Percentiles rank a stretch among this genome's conserved stretches.
phyloP scores from a whole-genome alignment of 2,329 filamentous ascomycete species.

The Oidium heveae region DNA sequence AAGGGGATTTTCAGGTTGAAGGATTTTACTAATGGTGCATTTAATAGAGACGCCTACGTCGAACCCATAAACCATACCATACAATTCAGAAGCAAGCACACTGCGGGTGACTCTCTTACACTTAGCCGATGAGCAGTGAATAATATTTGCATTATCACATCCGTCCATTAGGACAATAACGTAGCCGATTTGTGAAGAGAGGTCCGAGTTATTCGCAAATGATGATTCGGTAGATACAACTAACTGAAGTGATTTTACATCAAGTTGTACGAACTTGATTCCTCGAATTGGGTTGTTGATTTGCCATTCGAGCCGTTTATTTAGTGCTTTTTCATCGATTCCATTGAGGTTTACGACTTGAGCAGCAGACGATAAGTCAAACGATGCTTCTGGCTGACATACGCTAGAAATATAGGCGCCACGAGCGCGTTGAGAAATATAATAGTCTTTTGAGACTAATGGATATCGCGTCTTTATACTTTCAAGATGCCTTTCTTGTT shows the following conservation, averaged over 20 bases:
- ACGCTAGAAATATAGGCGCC: not conserved
- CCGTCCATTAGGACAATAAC: not conserved
- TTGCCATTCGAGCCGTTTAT: slow-evolving; percentile 1
- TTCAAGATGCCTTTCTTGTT: not conserved
- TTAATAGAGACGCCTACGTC: slow-evolving; percentile 1
- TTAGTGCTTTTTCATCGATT: not conserved
- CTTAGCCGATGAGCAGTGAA: not conserved
- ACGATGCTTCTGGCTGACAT: not conserved
- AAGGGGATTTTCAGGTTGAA: not conserved
- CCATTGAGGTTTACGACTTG: not conserved
- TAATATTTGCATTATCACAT: slow-evolving; percentile 1
- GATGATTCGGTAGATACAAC: slow-evolving; percentile 1
- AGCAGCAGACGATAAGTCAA: not conserved
- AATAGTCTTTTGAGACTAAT: not conserved
- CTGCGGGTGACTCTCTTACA: slow-evolving; percentile 3
- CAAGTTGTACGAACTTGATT: not conserved
- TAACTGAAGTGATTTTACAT: not conserved
- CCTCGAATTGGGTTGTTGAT: not conserved
- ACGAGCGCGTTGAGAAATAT: not conserved
- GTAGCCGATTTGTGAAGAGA: slow-evolving; percentile 1
- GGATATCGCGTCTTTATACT: not conserved
- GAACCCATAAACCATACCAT: slow-evolving; percentile 2
- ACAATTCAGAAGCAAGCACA: slow-evolving; percentile 4
- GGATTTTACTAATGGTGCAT: slow-evolving; percentile 1
- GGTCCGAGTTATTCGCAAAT: slow-evolving; percentile 1